Base-by-base conservation (phyloP, 208 protist genomes). In the Acanthamoeba polyphaga region DNA sequence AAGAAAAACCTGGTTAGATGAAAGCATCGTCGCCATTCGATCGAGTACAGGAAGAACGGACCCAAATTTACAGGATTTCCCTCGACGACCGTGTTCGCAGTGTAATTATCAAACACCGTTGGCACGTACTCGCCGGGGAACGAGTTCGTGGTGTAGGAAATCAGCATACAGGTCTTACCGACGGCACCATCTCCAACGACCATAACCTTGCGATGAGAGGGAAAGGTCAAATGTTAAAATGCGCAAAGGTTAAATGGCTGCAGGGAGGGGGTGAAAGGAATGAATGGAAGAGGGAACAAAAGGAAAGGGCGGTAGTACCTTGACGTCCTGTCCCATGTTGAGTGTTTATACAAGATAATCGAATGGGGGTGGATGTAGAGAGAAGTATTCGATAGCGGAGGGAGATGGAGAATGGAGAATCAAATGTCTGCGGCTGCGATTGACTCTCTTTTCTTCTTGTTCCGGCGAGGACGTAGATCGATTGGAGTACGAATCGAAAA, bases 91-190 rank as follows among this genome's bases (percentile, higher is more conserved):
- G 95, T 95, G 82, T 97, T 97, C 22, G 97, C 97, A 17, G 80
- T 95, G 96, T 98, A 98, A 68, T 98, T 98, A 92, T 98, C 97
- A 72, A 97, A 96, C 55, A 90, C 90, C 12, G 95, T 93, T 0
- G 90, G 87, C 51, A 90, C 95, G 92, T 92, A 95, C n/a, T 93
- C 92, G 53, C 95, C 95, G 34, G 95, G 95, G 68, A 97, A 95
- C 87, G 70, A 87, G 46, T 94, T 94, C 12, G 66, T 87, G 46
- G 53, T 72, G 76, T 94, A 94, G n/a, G 70, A 87, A 34, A 94
- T 87, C 15, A 94, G 91, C 51, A 94, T 62, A 24, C 53, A 94
- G 32, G 66, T 92, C 80, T 95, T 95, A 46, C 93, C 93, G 19
- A 95, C 93, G 8, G 82, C 76, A 22, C 91, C 95, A 32, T 97